A percentile compares a stretch with the other conserved stretches of the same genome.
Evolutionary conservation across 2,329 filamentous ascomycete species (phyloP).

Genomic region (Corinectria fuckeliana): DNA sequence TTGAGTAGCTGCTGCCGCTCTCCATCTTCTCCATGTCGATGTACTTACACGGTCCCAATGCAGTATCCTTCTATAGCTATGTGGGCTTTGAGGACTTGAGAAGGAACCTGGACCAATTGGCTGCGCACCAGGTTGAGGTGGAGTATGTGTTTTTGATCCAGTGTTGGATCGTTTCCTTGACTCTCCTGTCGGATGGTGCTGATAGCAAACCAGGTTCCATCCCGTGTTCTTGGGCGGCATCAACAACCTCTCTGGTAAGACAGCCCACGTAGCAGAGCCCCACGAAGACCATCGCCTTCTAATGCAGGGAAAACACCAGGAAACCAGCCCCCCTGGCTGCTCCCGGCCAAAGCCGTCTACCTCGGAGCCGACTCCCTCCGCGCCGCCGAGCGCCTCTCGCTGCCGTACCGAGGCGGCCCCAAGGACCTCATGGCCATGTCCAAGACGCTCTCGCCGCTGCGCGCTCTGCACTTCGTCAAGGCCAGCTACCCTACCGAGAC

Average conservation of each 20-base stretch:
- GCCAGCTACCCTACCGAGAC: conserved; percentile 53
- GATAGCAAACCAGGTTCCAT: conserved; percentile 59
- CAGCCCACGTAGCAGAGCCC: background rate
- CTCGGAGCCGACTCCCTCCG: conserved; percentile 51
- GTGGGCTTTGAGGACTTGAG: conserved; percentile 63
- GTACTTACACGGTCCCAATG: conserved; percentile 1
- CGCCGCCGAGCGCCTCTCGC: conserved; percentile 47
- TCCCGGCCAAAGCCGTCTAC: conserved; percentile 71
- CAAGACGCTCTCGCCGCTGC: conserved; percentile 63
- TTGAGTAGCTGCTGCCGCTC: background rate
- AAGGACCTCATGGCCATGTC: conserved; percentile 51
- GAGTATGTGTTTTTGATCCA: conserved; percentile 61
- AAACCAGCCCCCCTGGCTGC: conserved; percentile 77
- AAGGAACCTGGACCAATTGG: conserved; percentile 60
- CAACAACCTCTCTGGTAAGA: conserved; percentile 63
- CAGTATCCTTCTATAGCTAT: conserved; percentile 71
- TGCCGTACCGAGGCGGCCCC: conserved; percentile 47
- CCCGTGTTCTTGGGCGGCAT: conserved; percentile 76
- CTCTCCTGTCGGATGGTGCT: background rate
- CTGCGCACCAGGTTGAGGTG: conserved; percentile 65
- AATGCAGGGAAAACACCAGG: conserved; percentile 50
- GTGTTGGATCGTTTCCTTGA: background rate
- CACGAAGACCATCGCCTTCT: conserved; percentile 1
- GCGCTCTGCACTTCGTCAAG: conserved; percentile 72
- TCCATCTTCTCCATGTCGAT: background rate